Percentiles rank a stretch among this genome's conserved stretches.
phyloP scores from a whole-genome alignment of 1,284 basidiomycete genomes.

The Boletus sp. region DNA sequence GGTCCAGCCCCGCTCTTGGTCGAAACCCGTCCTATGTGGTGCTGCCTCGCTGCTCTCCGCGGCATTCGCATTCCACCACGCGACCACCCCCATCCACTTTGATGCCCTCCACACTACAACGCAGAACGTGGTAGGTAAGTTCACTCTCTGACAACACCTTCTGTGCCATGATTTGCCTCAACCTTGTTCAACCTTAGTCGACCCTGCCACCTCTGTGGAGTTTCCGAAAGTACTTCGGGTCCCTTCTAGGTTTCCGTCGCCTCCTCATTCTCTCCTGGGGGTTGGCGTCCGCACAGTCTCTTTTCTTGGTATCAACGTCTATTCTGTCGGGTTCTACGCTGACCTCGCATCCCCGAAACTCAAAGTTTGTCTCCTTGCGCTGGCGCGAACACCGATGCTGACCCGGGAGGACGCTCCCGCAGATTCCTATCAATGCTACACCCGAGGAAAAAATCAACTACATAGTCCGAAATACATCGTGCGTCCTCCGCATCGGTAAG shows the following conservation, averaged over 20 bases:
- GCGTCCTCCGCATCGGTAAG: conserved; percentile 71
- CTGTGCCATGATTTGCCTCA: background rate
- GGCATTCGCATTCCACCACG: conserved; percentile 26
- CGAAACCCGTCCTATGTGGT: conserved; percentile 32
- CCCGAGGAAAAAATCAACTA: conserved; percentile 68
- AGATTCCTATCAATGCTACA: conserved; percentile 47
- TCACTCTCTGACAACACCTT: background rate
- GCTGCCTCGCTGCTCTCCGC: conserved; percentile 35
- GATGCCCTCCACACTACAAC: conserved; percentile 32
- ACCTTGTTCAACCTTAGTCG: conserved; percentile 36
- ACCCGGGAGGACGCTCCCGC: background rate
- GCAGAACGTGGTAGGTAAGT: conserved; percentile 25
- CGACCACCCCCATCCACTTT: conserved; percentile 33
- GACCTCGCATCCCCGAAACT: conserved; percentile 63
- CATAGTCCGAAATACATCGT: conserved; percentile 64
- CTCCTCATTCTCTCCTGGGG: conserved; percentile 68
- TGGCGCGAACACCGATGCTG: background rate
- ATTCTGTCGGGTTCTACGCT: conserved; percentile 83
- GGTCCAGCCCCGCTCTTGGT: conserved; percentile 6
- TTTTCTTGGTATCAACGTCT: conserved; percentile 79
- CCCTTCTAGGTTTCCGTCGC: conserved; percentile 56
- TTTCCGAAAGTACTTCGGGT: conserved; percentile 65
- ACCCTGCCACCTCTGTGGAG: conserved; percentile 65
- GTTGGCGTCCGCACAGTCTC: conserved; percentile 83
- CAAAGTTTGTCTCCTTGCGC: conserved; percentile 38